Conservation (phyloP, 495 filamentous ascomycete genomes). For the Paragyromitra xinjiangensis region DNA sequence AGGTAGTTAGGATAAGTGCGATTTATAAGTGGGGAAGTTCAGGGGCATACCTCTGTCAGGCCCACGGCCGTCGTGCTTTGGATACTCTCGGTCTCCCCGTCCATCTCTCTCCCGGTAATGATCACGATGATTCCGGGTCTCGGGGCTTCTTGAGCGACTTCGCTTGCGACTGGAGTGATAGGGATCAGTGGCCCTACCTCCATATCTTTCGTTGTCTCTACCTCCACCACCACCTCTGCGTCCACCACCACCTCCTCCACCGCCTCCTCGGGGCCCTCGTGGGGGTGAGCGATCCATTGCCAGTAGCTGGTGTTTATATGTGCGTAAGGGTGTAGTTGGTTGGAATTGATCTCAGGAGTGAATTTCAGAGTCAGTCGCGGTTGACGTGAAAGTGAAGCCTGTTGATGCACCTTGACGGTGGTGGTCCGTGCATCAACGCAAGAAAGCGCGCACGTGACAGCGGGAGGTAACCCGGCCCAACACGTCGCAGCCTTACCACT, state of each 20-base stretch:
- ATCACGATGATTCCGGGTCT: slow-evolving; percentile 43
- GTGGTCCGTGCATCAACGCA: slow-evolving; percentile 9
- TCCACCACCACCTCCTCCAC: slow-evolving; percentile 21
- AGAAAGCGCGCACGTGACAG: neutral
- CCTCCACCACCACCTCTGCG: slow-evolving; percentile 38
- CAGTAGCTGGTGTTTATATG: neutral
- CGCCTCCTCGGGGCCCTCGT: slow-evolving; percentile 46
- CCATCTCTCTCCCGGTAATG: slow-evolving; percentile 44
- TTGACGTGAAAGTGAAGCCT: slow-evolving; percentile 3
- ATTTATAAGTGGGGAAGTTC: neutral
- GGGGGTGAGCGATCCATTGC: slow-evolving; percentile 51
- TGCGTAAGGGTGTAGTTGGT: neutral
- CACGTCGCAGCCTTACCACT: slow-evolving; percentile 1
- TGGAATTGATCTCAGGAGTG: slow-evolving; percentile 5
- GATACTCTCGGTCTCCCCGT: slow-evolving; percentile 46
- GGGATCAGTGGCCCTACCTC: slow-evolving; percentile 54
- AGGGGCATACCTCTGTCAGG: slow-evolving; percentile 29
- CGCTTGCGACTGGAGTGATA: slow-evolving; percentile 52
- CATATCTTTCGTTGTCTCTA: slow-evolving; percentile 52
- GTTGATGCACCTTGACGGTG: neutral
- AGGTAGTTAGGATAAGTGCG: neutral
- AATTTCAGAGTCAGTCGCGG: neutral
- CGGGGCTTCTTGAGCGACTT: slow-evolving; percentile 56
- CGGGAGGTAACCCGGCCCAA: slow-evolving; percentile 40
- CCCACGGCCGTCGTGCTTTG: slow-evolving; percentile 41